phyloP scores from a whole-genome alignment of 805 yeast genomes.

The Candida nonsorbophila region DNA sequence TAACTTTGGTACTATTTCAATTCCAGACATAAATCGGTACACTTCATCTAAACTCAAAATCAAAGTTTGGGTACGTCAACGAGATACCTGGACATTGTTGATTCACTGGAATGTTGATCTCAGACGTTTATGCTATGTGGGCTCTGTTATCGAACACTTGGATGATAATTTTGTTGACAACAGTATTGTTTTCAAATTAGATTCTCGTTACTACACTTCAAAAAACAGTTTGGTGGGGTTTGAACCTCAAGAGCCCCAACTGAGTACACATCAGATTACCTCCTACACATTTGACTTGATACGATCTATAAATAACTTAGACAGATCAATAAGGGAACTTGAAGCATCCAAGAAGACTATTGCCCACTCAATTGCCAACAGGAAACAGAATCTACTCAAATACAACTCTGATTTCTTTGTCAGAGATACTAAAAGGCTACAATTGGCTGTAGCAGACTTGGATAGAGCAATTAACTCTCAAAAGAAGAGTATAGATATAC shows the following conservation, averaged over 20 bases:
- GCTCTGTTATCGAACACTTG: constrained; percentile 4
- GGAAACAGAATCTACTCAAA: constrained; percentile 1
- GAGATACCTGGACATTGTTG: constrained; percentile 15
- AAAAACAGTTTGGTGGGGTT: constrained; percentile 3
- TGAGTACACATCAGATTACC: background rate
- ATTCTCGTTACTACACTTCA: constrained; percentile 15
- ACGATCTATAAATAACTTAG: constrained; percentile 20
- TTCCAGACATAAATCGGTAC: constrained; percentile 13
- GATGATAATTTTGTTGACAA: constrained; percentile 13
- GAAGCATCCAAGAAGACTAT: constrained; percentile 15
- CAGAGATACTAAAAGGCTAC: constrained; percentile 4
- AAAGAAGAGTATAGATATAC: constrained; percentile 16
- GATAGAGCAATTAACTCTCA: constrained; percentile 14
- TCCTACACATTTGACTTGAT: constrained; percentile 27
- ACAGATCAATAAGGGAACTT: constrained; percentile 24
- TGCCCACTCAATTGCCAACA: constrained; percentile 3
- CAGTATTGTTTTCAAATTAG: constrained; percentile 15
- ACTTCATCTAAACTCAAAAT: constrained; percentile 9
- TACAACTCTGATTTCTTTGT: constrained; percentile 1
- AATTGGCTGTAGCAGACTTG: constrained; percentile 5
- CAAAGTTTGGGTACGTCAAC: constrained; percentile 15
- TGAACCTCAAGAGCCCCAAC: background rate
- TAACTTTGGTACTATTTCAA: constrained; percentile 18
- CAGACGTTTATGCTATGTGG: constrained; percentile 9
- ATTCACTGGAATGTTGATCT: constrained; percentile 13